phyloP scores from a whole-genome alignment of 2,329 filamentous ascomycete species.

The Stagonosporopsis cucurbitacearum region DNA sequence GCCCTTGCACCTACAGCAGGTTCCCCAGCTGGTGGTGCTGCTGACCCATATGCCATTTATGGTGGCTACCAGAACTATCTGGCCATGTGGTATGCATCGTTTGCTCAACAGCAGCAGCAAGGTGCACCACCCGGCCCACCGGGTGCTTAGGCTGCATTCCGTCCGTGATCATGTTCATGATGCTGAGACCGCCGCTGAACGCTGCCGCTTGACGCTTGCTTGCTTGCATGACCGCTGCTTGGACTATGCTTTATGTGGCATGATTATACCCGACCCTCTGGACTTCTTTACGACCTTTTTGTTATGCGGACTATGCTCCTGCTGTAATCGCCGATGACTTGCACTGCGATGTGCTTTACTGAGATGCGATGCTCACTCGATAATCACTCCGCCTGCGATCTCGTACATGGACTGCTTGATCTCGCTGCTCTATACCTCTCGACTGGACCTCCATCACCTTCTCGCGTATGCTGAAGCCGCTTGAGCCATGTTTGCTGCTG shows the following conservation, averaged over 20 bases:
- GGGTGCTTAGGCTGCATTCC: slow-evolving; percentile 42
- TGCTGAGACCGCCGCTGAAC: slow-evolving; percentile 47
- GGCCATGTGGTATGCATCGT: slow-evolving; percentile 79
- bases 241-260: slow-evolving; percentile 36
- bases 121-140: slow-evolving; percentile 42
- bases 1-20: slow-evolving; percentile 39
- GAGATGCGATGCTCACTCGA: slow-evolving; percentile 23
- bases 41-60: slow-evolving; percentile 73
- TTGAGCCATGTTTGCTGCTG: slow-evolving; percentile 11
- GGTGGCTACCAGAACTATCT: slow-evolving; percentile 84
- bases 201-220: slow-evolving; percentile 46
- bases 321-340: slow-evolving; percentile 26
- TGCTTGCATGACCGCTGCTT: slow-evolving; percentile 48
- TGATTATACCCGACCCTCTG: slow-evolving; percentile 33
- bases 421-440: slow-evolving; percentile 12
- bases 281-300: slow-evolving; percentile 19
- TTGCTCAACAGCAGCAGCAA: slow-evolving; percentile 59
- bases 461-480: slow-evolving; percentile 13
- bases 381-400: slow-evolving; percentile 6
- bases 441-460: slow-evolving; percentile 9
- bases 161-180: slow-evolving; percentile 45
- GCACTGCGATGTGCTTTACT: slow-evolving; percentile 28
- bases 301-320: slow-evolving; percentile 20
- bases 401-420: slow-evolving; percentile 13
- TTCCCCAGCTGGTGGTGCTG: slow-evolving; percentile 57